phyloP scores from a whole-genome alignment of 495 filamentous ascomycete genomes.

The Penicillium goetzii region DNA sequence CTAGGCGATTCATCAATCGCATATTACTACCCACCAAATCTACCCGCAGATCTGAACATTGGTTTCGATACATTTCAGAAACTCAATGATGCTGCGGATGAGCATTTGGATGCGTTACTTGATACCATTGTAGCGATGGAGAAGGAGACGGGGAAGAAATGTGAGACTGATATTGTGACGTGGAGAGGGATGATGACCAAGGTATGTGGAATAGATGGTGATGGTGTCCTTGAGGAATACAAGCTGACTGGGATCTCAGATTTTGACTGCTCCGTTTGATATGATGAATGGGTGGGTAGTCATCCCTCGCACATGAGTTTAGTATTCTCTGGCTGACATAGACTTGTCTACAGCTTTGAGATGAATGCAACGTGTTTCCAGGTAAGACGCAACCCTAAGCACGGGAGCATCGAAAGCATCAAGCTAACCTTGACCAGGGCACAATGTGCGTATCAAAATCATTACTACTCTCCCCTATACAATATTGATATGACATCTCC shows the following conservation, averaged over 20 bases:
- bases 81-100: constrained; percentile 78
- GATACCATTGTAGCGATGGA: constrained; percentile 75
- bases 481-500: constrained; percentile 11
- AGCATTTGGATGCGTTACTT: constrained; percentile 85
- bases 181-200: constrained; percentile 99
- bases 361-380: constrained; percentile 94
- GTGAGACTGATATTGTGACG: constrained; percentile 80
- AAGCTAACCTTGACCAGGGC: constrained; percentile 53
- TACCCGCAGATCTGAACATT: constrained; percentile 71
- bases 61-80: constrained; percentile 86
- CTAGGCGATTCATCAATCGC: constrained; percentile 76
- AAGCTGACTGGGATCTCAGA: constrained; percentile 49
- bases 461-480: not conserved
- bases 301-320: not conserved
- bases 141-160: constrained; percentile 62
- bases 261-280: constrained; percentile 83
- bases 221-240: not conserved
- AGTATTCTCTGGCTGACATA: not conserved
- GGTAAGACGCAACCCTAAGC: constrained; percentile 54
- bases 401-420: constrained; percentile 15
- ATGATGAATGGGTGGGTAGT: constrained; percentile 71
- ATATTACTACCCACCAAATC: constrained; percentile 82
- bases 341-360: constrained; percentile 67
- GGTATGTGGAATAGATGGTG: constrained; percentile 46
- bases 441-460: constrained; percentile 65